Evolutionary conservation across 2,329 filamentous ascomycete species (phyloP).

Genomic region (Mycogone perniciosa): DNA sequence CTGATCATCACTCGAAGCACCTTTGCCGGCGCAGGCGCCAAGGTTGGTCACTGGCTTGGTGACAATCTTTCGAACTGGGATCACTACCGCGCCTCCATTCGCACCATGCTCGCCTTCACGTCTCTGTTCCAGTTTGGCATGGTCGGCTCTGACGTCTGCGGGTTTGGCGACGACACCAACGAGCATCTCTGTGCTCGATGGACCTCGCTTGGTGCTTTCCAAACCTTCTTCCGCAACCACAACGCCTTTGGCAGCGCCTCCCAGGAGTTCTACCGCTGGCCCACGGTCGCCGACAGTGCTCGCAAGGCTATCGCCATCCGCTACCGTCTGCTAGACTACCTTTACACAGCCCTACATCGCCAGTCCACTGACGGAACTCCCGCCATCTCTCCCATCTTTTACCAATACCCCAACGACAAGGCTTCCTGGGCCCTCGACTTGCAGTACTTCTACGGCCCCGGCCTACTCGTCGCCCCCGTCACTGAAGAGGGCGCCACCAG

Average conservation of each 20-base stretch:
- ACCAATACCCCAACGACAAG: slow-evolving; percentile 53
- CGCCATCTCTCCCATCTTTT: slow-evolving; percentile 64
- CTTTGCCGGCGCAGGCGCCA: slow-evolving; percentile 69
- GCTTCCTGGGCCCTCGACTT: slow-evolving; percentile 40
- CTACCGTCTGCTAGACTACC: slow-evolving; percentile 76
- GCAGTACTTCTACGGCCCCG: slow-evolving; percentile 46
- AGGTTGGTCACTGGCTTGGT: slow-evolving; percentile 77
- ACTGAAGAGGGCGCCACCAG: slow-evolving; percentile 36
- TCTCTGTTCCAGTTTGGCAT: slow-evolving; percentile 63
- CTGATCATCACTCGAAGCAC: slow-evolving; percentile 82
- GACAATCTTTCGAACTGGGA: slow-evolving; percentile 67
- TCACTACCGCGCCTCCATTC: slow-evolving; percentile 71
- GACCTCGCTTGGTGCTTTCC: slow-evolving; percentile 64
- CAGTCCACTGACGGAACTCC: slow-evolving; percentile 58
- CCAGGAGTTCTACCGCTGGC: slow-evolving; percentile 68
- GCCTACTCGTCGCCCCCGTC: slow-evolving; percentile 44
- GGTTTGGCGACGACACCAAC: slow-evolving; percentile 59
- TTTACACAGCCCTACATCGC: slow-evolving; percentile 64
- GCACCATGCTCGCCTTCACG: slow-evolving; percentile 68
- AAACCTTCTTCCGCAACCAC: slow-evolving; percentile 67
- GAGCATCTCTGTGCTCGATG: slow-evolving; percentile 62
- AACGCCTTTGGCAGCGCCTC: slow-evolving; percentile 38
- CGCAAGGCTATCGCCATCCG: slow-evolving; percentile 63
- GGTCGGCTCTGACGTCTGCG: slow-evolving; percentile 69
- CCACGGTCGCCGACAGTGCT: slow-evolving; percentile 55